These are phyloP conservation scores for Cryptosporidium andersoni DNA, from an alignment of 169 alveolate species.

Conservation along the genomic window DNA sequence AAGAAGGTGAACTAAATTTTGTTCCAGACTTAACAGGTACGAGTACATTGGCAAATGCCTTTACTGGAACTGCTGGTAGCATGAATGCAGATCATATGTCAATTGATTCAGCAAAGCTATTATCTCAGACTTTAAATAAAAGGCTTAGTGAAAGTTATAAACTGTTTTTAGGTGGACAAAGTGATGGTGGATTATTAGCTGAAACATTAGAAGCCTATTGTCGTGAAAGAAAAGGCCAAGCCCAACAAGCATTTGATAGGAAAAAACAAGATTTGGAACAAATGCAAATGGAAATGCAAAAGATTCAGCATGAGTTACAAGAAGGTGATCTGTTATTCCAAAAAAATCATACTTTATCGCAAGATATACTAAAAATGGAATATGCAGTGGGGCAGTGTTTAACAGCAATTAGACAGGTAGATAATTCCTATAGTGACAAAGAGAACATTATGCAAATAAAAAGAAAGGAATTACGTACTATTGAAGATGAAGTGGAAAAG, in stretches of 20 bases:
- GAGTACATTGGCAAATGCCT: constrained; percentile 32
- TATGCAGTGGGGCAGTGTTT: constrained; percentile 62
- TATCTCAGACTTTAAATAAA: constrained; percentile 59
- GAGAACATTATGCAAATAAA: constrained; percentile 39
- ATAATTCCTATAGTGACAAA: constrained; percentile 51
- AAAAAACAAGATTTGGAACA: constrained; percentile 67
- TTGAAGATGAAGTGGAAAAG: constrained; percentile 61
- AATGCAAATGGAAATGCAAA: constrained; percentile 64
- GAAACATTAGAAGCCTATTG: constrained; percentile 69
- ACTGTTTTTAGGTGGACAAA: constrained; percentile 46
- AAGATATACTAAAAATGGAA: constrained; percentile 57
- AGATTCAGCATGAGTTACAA: constrained; percentile 55
- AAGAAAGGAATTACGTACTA: constrained; percentile 28
- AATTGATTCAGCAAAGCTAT: constrained; percentile 46
- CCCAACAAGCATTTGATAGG: constrained; percentile 65
- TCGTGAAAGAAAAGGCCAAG: constrained; percentile 65
- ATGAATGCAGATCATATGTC: constrained; percentile 3
- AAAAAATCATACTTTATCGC: constrained; percentile 65
- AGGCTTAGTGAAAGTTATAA: constrained; percentile 58
- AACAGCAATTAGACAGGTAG: constrained; percentile 42
- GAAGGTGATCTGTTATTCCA: constrained; percentile 56
- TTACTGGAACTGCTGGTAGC: neutral
- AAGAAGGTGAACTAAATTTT: constrained; percentile 61
- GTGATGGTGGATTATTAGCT: constrained; percentile 54
- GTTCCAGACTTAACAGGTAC: constrained; percentile 38